These are phyloP conservation scores for Gamarada debralockiae DNA, from an alignment of 495 filamentous ascomycete species.

Conservation along the genomic window DNA sequence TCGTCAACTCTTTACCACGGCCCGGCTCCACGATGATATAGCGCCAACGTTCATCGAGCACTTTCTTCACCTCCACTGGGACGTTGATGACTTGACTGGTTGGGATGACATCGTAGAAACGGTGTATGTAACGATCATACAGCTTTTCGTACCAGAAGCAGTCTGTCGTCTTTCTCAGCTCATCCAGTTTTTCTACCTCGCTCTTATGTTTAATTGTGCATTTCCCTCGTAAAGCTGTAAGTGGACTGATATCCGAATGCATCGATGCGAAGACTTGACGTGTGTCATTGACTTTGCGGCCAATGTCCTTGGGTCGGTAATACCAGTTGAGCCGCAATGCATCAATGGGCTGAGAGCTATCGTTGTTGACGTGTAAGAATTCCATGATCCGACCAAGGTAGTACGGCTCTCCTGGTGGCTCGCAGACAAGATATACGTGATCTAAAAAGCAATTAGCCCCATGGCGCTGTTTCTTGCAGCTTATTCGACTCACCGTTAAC, in stretches of 20 bases:
- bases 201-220: conserved; percentile 83
- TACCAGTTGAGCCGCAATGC: conserved; percentile 95
- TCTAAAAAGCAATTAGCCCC: conserved; percentile 50
- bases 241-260: conserved; percentile 95
- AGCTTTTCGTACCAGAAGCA: conserved; percentile 97
- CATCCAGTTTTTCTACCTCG: conserved; percentile 78
- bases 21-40: conserved; percentile 90
- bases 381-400: conserved; percentile 98
- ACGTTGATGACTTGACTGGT: conserved; percentile 94
- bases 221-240: conserved; percentile 88
- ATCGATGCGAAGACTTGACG: conserved; percentile 91
- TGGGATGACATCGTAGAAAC: conserved; percentile 94
- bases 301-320: conserved; percentile 93
- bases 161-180: conserved; percentile 78
- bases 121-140: conserved; percentile 97
- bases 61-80: conserved; percentile 86
- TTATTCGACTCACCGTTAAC: conserved; percentile 71
- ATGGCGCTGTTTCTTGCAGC: not conserved
- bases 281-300: conserved; percentile 83
- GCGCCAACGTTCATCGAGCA: conserved; percentile 92
- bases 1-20: conserved; percentile 90
- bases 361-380: conserved; percentile 78
- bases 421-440: conserved; percentile 94
- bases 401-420: conserved; percentile 96
- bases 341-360: conserved; percentile 70